Evolutionary conservation across 495 filamentous ascomycete genomes (phyloP).

Genomic region (Neurospora sp.): DNA sequence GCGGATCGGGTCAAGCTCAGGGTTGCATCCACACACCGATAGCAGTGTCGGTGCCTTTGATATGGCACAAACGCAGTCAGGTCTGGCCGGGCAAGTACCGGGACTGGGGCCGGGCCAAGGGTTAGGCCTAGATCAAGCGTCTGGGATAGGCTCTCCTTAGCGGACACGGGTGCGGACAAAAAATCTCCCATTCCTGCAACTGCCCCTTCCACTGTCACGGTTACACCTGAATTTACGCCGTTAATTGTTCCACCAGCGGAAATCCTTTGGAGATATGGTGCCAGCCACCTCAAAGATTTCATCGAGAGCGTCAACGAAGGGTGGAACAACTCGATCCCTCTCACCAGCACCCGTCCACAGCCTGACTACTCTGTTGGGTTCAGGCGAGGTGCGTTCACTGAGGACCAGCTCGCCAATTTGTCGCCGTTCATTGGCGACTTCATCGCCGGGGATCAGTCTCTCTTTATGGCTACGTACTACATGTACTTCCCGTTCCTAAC

Average conservation of each 20-base stretch:
- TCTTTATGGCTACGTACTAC: conserved; percentile 20
- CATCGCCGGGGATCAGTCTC: conserved; percentile 3
- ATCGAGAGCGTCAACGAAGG: no score
- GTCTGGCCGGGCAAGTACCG: neutral
- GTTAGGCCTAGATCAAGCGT: neutral
- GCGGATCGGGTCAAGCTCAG: neutral
- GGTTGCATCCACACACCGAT: neutral
- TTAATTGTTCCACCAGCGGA: no score
- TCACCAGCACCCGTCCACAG: conserved; percentile 26
- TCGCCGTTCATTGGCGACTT: conserved; percentile 24
- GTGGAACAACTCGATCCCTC: neutral
- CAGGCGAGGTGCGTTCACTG: conserved; percentile 28
- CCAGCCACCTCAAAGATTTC: no score
- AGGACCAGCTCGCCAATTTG: conserved; percentile 32
- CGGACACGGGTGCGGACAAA: no score
- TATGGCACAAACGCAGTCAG: neutral
- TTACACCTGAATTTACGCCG: no score
- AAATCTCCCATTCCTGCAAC: no score
- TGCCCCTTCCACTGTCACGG: no score
- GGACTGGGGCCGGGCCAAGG: neutral
- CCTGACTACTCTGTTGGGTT: conserved; percentile 31
- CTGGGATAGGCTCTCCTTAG: neutral
- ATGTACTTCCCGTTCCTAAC: conserved; percentile 19
- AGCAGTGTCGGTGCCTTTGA: neutral
- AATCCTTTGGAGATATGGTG: no score